Evolutionary conservation across 495 filamentous ascomycete genomes (phyloP).

Genomic region (Acidomyces sp.): DNA sequence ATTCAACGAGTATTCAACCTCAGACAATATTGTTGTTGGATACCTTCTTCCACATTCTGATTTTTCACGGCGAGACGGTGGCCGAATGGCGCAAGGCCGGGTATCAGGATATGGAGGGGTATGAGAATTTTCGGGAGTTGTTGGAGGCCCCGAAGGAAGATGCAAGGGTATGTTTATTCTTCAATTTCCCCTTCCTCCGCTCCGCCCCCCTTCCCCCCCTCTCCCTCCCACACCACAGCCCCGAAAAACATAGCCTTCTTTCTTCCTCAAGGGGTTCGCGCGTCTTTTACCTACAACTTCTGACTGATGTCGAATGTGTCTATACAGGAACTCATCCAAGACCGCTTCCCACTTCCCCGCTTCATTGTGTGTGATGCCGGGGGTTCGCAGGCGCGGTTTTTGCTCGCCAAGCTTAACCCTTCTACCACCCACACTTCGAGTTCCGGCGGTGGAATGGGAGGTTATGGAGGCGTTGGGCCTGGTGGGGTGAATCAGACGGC

Average conservation of each 20-base stretch:
- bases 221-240: neutral
- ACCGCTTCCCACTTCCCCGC: conserved; percentile 92
- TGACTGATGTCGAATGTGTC: conserved; percentile 16
- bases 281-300: neutral
- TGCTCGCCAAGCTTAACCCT: conserved; percentile 95
- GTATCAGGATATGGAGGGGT: conserved; percentile 96
- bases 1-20: conserved; percentile 91
- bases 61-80: conserved; percentile 96
- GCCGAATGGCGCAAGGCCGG: conserved; percentile 98
- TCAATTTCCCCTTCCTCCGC: neutral
- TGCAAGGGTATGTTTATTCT: conserved; percentile 58
- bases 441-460: conserved; percentile 48
- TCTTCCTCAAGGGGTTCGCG: neutral
- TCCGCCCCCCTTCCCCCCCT: neutral
- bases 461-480: no score
- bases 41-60: conserved; percentile 99
- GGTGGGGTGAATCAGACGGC: conserved; percentile 81
- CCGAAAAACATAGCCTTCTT: neutral
- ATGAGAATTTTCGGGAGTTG: conserved; percentile 85
- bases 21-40: conserved; percentile 90
- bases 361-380: conserved; percentile 99
- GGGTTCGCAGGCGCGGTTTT: conserved; percentile 93
- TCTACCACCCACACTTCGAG: conserved; percentile 87
- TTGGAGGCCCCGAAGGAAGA: conserved; percentile 96
- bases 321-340: conserved; percentile 81